Conservation (phyloP, 352 stramenopile species). For the Globisporangium spiculum region DNA sequence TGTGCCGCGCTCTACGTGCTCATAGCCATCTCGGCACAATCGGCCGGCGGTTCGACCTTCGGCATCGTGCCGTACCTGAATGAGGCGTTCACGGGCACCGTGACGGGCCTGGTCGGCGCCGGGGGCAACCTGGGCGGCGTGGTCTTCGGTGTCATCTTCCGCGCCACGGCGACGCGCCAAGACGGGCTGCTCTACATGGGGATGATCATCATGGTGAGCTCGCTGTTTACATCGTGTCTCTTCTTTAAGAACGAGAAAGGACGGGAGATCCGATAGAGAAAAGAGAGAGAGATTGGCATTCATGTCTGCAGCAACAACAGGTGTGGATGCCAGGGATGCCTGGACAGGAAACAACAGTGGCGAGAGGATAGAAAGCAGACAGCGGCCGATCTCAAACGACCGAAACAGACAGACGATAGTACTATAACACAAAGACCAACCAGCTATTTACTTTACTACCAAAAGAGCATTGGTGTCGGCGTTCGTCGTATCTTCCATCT, state of each 20-base stretch:
- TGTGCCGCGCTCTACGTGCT: conserved; percentile 89
- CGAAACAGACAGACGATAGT: background rate
- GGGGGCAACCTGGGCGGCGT: conserved; percentile 69
- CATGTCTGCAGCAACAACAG: background rate
- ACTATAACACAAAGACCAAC: background rate
- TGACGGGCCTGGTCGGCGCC: conserved; percentile 63
- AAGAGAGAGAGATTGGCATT: background rate
- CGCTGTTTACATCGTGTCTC: conserved; percentile 42
- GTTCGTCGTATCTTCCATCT: background rate
- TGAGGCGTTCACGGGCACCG: conserved; percentile 57
- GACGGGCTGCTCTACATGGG: conserved; percentile 54
- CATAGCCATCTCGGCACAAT: conserved; percentile 91
- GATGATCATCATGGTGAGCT: conserved; percentile 51
- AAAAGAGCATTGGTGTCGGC: background rate
- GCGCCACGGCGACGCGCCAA: conserved; percentile 26
- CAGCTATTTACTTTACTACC: conserved; percentile 3
- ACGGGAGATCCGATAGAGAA: conserved; percentile 18
- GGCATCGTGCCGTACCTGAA: conserved; percentile 76
- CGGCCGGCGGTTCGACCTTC: conserved; percentile 64
- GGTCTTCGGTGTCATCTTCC: conserved; percentile 74
- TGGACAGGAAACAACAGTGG: background rate
- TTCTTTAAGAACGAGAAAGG: conserved; percentile 36
- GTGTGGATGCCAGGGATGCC: background rate
- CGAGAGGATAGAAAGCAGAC: background rate
- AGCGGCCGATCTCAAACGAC: background rate